Percentiles rank a stretch among this genome's conserved stretches.
Evolutionary conservation across 1,284 basidiomycete genomes (phyloP).

Genomic region (Marasmius tenuissimus): DNA sequence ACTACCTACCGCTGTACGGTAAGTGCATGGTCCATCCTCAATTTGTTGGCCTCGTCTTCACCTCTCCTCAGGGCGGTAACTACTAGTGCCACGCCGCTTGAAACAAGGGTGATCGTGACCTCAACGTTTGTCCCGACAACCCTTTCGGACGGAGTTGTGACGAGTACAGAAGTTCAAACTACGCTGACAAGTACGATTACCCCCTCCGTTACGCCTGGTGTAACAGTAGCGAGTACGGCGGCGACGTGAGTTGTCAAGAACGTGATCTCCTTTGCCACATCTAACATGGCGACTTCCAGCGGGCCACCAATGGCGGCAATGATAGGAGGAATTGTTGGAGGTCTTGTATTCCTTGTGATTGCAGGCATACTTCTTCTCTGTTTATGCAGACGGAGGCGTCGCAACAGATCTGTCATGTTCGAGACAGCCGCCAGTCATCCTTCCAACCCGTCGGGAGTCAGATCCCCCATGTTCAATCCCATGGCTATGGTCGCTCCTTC

Average conservation of each 20-base stretch:
- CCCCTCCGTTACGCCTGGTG: too few species aligned
- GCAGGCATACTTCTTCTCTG: neutral
- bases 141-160: neutral
- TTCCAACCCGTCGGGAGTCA: too few species aligned
- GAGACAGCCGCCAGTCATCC: neutral
- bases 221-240: too few species aligned
- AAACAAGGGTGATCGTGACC: neutral
- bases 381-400: neutral
- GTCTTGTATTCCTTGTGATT: neutral
- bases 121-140: neutral
- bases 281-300: neutral
- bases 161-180: neutral
- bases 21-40: neutral
- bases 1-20: neutral
- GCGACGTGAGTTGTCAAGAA: too few species aligned
- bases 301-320: neutral
- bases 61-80: neutral
- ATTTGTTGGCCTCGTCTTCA: neutral
- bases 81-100: neutral
- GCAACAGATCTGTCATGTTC: neutral
- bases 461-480: neutral
- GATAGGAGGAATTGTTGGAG: slow-evolving; percentile 1
- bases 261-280: too few species aligned
- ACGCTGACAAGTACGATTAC: neutral
- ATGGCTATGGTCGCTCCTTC: slow-evolving; percentile 1